Evolutionary conservation across 2,329 filamentous ascomycete species (phyloP), one percentile per base, ranked within the genome.

Genomic region (Pseudophaeomoniella oleicola): DNA sequence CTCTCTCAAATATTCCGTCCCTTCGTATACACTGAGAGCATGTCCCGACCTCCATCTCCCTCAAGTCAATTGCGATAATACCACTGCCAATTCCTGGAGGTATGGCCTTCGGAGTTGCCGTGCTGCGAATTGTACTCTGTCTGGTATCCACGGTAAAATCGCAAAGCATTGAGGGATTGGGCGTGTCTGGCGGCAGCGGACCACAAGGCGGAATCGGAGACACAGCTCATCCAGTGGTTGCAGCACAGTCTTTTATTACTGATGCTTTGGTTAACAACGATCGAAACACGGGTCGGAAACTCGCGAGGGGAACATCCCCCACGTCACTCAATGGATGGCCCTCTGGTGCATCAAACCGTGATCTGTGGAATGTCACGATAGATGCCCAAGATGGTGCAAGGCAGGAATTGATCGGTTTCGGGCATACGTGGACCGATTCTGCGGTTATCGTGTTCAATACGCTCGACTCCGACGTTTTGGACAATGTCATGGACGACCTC

Each of bases 341-440:
- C 11, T 16, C 15, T 30, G 29, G 22, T 31, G 27, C 35, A 6
- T 27, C 35, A 22, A 34, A 34, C 16, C 34, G 38, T 29, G 16
- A 29, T 27, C 38, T 22, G 4, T 31, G 38, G 4, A 34, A 34
- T 15, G 29, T 39, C 27, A 37, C 33, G 11, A 37, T 39, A 17
- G 38, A 39, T 35, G 22, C 38, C 11, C 17, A 29, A 19, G 36
- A 34, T 13, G 38, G 38, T 12, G 38, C 30, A 12, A 34, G 30
- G 30, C 38, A 39, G 13, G 38, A 39, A 22, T 50, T 54, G 19
- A 44, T 46, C 4, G 57, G 57, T 11, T 60, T 60, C 34, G 57
- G 57, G 14, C 51, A 52, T 30, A 52, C 56, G 3, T 55, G 56
- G 37, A 60, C 57, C n/a, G 57, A 60, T 41, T 51, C 53, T 2